Percentiles rank a stretch among this genome's conserved stretches.
phyloP scores from a whole-genome alignment of 805 yeast species.

The Zygotorulaspora florentina region DNA sequence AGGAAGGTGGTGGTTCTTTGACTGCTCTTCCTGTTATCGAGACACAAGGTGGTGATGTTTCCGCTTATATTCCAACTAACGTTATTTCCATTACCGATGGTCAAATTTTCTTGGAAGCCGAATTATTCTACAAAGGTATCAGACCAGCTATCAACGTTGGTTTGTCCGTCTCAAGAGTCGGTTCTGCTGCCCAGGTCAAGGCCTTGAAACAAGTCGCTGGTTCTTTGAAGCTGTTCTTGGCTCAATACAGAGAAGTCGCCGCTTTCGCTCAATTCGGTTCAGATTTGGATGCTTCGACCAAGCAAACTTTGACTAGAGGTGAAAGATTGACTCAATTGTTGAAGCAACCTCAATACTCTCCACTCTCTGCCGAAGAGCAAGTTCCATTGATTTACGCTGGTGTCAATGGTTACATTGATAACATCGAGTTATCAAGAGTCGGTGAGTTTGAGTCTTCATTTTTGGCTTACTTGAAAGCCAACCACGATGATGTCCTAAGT shows the following conservation, averaged over 20 bases:
- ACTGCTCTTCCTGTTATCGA: conserved; percentile 95
- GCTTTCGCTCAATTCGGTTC: conserved; percentile 99
- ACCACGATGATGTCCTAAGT: conserved; percentile 76
- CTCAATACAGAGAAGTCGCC: conserved; percentile 99
- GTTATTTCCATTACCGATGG: conserved; percentile 97
- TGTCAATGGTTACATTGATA: conserved; percentile 98
- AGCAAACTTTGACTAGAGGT: conserved; percentile 98
- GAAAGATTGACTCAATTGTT: conserved; percentile 99
- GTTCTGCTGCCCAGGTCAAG: conserved; percentile 99
- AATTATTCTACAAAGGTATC: conserved; percentile 99
- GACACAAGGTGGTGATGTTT: conserved; percentile 99
- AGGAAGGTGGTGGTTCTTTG: conserved; percentile 87
- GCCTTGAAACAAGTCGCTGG: conserved; percentile 99
- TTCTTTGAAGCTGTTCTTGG: conserved; percentile 99
- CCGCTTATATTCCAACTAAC: conserved; percentile 96
- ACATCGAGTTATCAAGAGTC: conserved; percentile 76
- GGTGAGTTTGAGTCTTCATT: conserved; percentile 89
- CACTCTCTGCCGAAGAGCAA: conserved; percentile 98
- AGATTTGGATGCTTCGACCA: conserved; percentile 98
- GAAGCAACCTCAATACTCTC: conserved; percentile 96
- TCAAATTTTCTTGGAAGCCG: conserved; percentile 98
- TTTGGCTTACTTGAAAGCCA: conserved; percentile 87
- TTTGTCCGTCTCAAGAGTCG: conserved; percentile 99
- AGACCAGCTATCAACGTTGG: conserved; percentile 99
- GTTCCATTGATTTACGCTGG: conserved; percentile 99